Evolutionary conservation across 371 early-diverging fungal species (phyloP), one percentile per base, ranked within the genome.

Genomic region (Choanephora cucurbitarum): DNA sequence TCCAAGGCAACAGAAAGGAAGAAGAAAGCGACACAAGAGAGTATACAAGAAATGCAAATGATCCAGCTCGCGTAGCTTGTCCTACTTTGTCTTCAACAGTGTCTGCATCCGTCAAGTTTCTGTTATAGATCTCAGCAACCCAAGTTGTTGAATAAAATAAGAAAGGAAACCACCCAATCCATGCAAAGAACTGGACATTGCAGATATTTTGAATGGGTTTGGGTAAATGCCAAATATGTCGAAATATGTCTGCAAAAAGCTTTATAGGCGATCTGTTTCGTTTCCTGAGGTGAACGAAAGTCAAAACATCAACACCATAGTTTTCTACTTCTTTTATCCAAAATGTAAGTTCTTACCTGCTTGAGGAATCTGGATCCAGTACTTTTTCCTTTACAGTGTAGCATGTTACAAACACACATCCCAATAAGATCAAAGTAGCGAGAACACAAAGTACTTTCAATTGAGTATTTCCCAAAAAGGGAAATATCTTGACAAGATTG

Each of bases 91-190:
- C 86, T 11, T 58, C 59, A 49, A 69, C 62, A 3, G 53, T 62
- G 0, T 67, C 67, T n/a, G 59, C 67, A 14, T 47, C 45, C 55
- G 49, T 28, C 15, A 49, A 59, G 2, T 62, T 52, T 10, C 68
- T 44, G 21, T 69, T 62, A 60, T 83, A 79, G 44, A 82, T 84
- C 52, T 88, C 86, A 24, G 90, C 89, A 1, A 93, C 86, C 72
- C 86, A 92, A 1, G 90, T 87, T 0, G 91, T 90, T 9, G 89
- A 83, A 66, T 95, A 96, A 57, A 97, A 96, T 11, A 97, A 73
- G 60, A 96, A 95, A 4, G 96, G 95, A 63, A 97, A 97, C 94
- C 96, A 95, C 10, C 94, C 96, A 59, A 96, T 84, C 96, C 96
- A 97, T 5, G 93, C 84, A 75, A 91, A 92, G 52, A 96, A 88